A percentile compares a stretch with the other conserved stretches of the same genome.
These are phyloP conservation scores for Rhazya stricta DNA, from an alignment of 257 asterid genomes.

Conservation along the genomic window DNA sequence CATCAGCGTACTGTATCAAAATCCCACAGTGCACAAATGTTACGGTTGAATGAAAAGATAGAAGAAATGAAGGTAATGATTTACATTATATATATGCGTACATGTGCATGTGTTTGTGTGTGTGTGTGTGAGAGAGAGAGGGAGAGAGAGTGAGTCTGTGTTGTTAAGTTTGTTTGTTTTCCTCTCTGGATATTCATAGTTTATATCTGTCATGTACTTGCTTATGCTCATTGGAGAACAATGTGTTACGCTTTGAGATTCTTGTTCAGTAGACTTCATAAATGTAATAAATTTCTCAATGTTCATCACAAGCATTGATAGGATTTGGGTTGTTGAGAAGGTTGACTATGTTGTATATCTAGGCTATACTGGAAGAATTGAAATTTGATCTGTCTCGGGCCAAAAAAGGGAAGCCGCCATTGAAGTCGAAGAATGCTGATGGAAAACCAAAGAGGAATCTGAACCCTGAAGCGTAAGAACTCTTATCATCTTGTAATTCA, in stretches of 20 bases:
- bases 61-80: slow-evolving; percentile 78
- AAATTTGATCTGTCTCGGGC: slow-evolving; percentile 65
- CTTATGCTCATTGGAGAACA: not conserved
- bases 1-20: slow-evolving; percentile 92
- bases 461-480: slow-evolving; percentile 77
- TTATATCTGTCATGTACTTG: not conserved
- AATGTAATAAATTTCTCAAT: not conserved
- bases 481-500: slow-evolving; percentile 4
- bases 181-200: too few relatives aligned
- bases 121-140: too few relatives aligned
- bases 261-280: not conserved
- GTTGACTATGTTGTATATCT: slow-evolving; percentile 9
- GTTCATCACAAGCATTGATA: not conserved
- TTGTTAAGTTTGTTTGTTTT: not conserved
- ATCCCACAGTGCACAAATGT: slow-evolving; percentile 79
- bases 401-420: slow-evolving; percentile 81
- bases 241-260: not conserved
- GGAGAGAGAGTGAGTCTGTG: too few relatives aligned
- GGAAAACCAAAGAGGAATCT: slow-evolving; percentile 81
- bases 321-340: slow-evolving; percentile 4
- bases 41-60: slow-evolving; percentile 71
- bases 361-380: slow-evolving; percentile 67
- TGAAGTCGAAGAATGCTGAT: slow-evolving; percentile 49
- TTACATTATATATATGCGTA: too few relatives aligned
- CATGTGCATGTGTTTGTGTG: too few relatives aligned